Percentiles rank a stretch among this genome's conserved stretches.
Conservation (phyloP, 2,329 filamentous ascomycete genomes). For the Ophiostoma himal-ulmi region DNA sequence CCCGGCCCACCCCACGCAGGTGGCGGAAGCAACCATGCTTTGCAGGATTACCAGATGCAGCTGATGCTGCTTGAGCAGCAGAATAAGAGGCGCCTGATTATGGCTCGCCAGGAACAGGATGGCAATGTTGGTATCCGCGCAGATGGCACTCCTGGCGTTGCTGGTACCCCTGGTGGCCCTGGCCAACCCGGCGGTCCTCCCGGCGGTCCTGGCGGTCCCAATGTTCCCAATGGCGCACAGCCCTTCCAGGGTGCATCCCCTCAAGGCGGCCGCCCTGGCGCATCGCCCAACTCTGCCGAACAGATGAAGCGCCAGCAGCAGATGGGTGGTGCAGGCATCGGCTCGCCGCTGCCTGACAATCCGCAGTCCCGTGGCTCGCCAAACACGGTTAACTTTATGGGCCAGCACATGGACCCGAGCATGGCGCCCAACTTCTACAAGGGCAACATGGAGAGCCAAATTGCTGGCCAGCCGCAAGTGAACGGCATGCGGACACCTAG, state of each 20-base stretch:
- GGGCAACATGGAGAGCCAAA: constrained; percentile 32
- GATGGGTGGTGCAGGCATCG: constrained; percentile 61
- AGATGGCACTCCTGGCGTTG: constrained; percentile 20
- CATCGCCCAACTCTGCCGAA: constrained; percentile 70
- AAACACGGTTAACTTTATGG: constrained; percentile 56
- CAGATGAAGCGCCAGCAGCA: constrained; percentile 74
- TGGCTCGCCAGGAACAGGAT: constrained; percentile 76
- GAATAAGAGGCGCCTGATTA: constrained; percentile 79
- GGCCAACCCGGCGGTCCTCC: constrained; percentile 37
- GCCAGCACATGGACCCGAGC: constrained; percentile 55
- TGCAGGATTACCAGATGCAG: constrained; percentile 87
- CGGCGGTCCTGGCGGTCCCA: constrained; percentile 49
- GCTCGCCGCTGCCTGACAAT: constrained; percentile 66
- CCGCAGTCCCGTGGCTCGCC: constrained; percentile 61
- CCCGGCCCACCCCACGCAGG: constrained; percentile 37
- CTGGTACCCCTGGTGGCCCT: constrained; percentile 42
- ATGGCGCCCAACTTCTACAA: constrained; percentile 53
- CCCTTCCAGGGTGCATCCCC: constrained; percentile 65
- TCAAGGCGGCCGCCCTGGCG: constrained; percentile 60
- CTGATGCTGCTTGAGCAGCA: constrained; percentile 77
- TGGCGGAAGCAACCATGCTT: constrained; percentile 65
- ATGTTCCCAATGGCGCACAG: constrained; percentile 51
- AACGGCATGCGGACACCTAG: constrained; percentile 61
- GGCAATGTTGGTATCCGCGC: constrained; percentile 43
- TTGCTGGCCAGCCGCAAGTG: constrained; percentile 48